Percentiles rank a stretch among this genome's conserved stretches.
Conservation (phyloP, 2,329 filamentous ascomycete species). For the Monosporascus sp. region DNA sequence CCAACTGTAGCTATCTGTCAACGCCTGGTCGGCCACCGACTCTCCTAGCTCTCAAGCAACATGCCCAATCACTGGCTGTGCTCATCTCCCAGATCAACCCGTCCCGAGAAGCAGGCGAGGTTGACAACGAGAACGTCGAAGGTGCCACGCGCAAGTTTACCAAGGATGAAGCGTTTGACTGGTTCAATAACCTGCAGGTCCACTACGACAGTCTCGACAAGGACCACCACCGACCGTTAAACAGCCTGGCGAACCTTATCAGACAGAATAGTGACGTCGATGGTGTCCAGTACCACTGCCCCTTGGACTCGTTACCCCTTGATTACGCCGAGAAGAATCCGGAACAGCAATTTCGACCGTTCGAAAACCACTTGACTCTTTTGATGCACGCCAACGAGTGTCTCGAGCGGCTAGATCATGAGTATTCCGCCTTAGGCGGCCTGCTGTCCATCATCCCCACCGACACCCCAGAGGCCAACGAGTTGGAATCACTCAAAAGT, state of each 20-base stretch:
- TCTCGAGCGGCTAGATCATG: slow-evolving; percentile 55
- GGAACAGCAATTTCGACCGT: slow-evolving; percentile 27
- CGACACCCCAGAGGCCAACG: slow-evolving; percentile 26
- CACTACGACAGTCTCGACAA: slow-evolving; percentile 45
- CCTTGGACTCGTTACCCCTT: slow-evolving; percentile 28
- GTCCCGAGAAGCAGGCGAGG: slow-evolving; percentile 24
- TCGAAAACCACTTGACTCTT: slow-evolving; percentile 42
- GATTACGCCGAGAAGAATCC: slow-evolving; percentile 12
- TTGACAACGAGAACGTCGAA: slow-evolving; percentile 20
- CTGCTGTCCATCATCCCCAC: slow-evolving; percentile 49
- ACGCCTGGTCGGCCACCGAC: slow-evolving; percentile 46
- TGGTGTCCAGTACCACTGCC: slow-evolving; percentile 41
- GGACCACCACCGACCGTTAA: slow-evolving; percentile 41
- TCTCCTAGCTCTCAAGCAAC: slow-evolving; percentile 52
- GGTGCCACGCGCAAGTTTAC: slow-evolving; percentile 25
- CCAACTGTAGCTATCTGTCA: slow-evolving; percentile 55
- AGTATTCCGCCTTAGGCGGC: slow-evolving; percentile 50
- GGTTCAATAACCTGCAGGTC: slow-evolving; percentile 43
- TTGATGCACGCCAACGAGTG: slow-evolving; percentile 54
- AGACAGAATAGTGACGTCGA: slow-evolving; percentile 33
- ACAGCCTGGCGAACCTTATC: slow-evolving; percentile 41
- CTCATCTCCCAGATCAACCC: slow-evolving; percentile 45
- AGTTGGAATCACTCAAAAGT: slow-evolving; percentile 29
- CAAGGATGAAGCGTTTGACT: slow-evolving; percentile 49
- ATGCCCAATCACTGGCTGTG: slow-evolving; percentile 50